Base-by-base conservation (phyloP, 2,329 filamentous ascomycete genomes). In the Pestalotiopsis sp. region DNA sequence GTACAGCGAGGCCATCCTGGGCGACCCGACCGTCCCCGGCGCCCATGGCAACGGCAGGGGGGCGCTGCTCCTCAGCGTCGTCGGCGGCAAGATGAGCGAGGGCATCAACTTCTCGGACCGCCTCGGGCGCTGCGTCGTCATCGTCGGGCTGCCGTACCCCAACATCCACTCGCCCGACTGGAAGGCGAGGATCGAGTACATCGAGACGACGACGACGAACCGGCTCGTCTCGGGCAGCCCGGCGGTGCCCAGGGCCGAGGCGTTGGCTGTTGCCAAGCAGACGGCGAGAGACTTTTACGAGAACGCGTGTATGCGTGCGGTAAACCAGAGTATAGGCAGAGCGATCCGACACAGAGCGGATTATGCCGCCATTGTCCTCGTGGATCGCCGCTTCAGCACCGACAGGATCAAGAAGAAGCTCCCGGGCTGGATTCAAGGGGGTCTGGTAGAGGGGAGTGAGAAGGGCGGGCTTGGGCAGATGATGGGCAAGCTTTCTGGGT, bases 21-120 rank as follows among this genome's bases (percentile, higher is more conserved):
- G 84, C 78, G 73, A 81, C 77, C 56, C 85, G 79, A 63, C 52
- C 4, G 52, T 65, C 12, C n/a, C 56, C 0, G 27, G 13, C 11
- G 65, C 57, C 60, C 20, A 66, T 3, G 31, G 45, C 12, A 65
- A 60, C 11, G 65, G 60, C 2, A 85, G 87, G 62, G 95, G 95
- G 0, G 95, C 93, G 0, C 82, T 98, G 0, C 87, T 99, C 0
- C 87, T 99, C 31, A 95, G 94, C 66, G 95, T 99, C 3, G 92
- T 99, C 2, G 95, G 95, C 67, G 96, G 96, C 14, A 97, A 95
- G 73, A 91, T 99, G 82, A 97, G 93, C 68, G 96, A 99, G 81
- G 96, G 96, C 72, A 99, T 99, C 83, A 99, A 99, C 81, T 99
- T 99, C 82, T 95, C 93, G 0, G 95, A 99, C 81, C 86, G 87